These are phyloP conservation scores for Hypsizygus marmoreus DNA, from an alignment of 768 basidiomycete species.

Conservation along the genomic window DNA sequence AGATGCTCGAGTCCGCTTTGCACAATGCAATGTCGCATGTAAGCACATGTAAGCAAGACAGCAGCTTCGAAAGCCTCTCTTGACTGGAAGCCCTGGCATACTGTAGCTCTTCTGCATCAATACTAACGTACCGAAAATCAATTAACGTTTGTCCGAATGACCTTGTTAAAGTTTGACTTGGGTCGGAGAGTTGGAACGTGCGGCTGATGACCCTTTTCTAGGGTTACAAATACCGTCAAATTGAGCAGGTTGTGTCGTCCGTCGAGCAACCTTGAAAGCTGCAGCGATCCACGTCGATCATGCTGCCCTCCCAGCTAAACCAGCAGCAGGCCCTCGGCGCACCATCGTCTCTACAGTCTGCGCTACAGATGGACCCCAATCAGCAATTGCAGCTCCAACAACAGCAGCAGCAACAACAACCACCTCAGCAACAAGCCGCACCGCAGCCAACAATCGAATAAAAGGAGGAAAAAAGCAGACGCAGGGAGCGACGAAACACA, in stretches of 20 bases:
- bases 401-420: constrained; percentile 31
- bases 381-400: constrained; percentile 52
- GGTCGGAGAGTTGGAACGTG: constrained; percentile 7
- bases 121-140: too few species aligned
- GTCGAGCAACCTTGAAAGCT: constrained; percentile 28
- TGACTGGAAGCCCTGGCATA: too few species aligned
- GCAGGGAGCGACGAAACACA: constrained; percentile 54
- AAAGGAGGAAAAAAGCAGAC: constrained; percentile 62
- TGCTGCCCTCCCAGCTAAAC: constrained; percentile 37
- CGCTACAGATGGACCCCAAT: constrained; percentile 69
- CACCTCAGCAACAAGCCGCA: constrained; percentile 26
- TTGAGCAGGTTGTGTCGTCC: constrained; percentile 32
- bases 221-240: constrained; percentile 38
- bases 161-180: background rate
- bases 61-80: too few species aligned
- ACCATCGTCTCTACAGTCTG: constrained; percentile 58
- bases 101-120: too few species aligned
- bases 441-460: constrained; percentile 34
- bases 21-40: too few species aligned
- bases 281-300: constrained; percentile 26
- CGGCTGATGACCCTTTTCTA: constrained; percentile 23
- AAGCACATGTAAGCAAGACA: too few species aligned
- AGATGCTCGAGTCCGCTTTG: too few species aligned
- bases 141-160: too few species aligned
- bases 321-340: constrained; percentile 29